Conservation (phyloP, 345 rosid species). For the Aethionema arabicum region DNA sequence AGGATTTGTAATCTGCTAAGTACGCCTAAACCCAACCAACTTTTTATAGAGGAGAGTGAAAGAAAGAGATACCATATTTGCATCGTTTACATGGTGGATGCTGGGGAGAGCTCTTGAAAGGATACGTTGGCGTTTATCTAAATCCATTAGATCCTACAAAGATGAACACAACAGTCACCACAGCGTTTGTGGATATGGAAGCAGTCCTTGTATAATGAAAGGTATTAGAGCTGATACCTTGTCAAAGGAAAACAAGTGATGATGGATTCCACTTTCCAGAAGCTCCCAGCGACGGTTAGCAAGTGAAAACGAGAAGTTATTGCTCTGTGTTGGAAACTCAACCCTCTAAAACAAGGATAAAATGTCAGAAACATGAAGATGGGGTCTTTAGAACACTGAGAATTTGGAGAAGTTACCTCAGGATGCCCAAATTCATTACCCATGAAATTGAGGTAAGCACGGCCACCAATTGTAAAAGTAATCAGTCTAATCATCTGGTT, state of each 20-base stretch:
- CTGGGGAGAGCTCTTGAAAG: slow-evolving; percentile 71
- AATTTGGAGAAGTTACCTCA: slow-evolving; percentile 45
- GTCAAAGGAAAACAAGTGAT: slow-evolving; percentile 67
- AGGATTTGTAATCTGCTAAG: slow-evolving; percentile 5
- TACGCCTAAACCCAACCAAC: background rate
- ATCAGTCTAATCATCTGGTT: slow-evolving; percentile 86
- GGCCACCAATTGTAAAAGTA: slow-evolving; percentile 77
- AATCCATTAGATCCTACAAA: slow-evolving; percentile 75
- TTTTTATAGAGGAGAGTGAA: background rate
- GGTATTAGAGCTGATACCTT: slow-evolving; percentile 42
- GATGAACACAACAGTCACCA: slow-evolving; percentile 1
- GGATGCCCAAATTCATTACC: slow-evolving; percentile 99
- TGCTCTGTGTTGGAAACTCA: slow-evolving; percentile 88
- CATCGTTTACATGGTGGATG: slow-evolving; percentile 75
- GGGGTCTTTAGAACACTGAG: slow-evolving; percentile 14
- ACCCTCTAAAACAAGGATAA: slow-evolving; percentile 58
- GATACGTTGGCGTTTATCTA: slow-evolving; percentile 70
- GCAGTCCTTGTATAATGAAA: slow-evolving; percentile 8
- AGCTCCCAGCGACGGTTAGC: slow-evolving; percentile 89
- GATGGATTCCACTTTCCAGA: slow-evolving; percentile 54
- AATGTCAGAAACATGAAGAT: slow-evolving; percentile 36
- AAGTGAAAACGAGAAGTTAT: slow-evolving; percentile 77
- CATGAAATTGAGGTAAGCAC: slow-evolving; percentile 91
- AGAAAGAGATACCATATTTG: slow-evolving; percentile 58
- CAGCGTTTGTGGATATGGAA: background rate